Conservation (phyloP, 441 rosid species). For the Populus hybrid region DNA sequence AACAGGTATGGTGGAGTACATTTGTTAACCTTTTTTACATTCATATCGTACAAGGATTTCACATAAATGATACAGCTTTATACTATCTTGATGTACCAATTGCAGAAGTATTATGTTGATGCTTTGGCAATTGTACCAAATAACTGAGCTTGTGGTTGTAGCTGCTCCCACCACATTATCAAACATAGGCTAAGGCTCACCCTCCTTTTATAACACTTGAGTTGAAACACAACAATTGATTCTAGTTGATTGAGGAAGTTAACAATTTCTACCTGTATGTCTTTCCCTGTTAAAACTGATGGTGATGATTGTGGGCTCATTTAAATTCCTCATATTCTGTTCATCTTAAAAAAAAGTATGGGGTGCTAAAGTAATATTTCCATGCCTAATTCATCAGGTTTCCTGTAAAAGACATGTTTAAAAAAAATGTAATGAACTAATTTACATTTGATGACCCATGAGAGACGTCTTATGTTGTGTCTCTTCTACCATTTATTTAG, state of each 20-base stretch:
- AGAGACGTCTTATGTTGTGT: background rate
- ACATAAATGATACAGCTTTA: background rate
- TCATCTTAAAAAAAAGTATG: background rate
- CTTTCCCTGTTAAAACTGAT: background rate
- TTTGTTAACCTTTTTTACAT: background rate
- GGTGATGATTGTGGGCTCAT: background rate
- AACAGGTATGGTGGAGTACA: background rate
- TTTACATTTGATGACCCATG: background rate
- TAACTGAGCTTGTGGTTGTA: background rate
- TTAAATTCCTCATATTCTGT: background rate
- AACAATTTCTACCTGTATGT: background rate
- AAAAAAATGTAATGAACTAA: background rate
- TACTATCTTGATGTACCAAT: background rate
- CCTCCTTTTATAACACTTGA: background rate
- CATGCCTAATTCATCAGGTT: background rate
- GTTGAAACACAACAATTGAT: background rate
- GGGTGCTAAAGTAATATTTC: background rate
- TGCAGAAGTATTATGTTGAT: background rate
- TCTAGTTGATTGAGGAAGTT: background rate
- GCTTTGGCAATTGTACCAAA: background rate
- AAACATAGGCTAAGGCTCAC: background rate
- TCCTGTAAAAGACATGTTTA: background rate
- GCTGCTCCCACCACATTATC: background rate
- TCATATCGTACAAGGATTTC: background rate
- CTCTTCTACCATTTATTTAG: background rate